Evolutionary conservation across 2,329 filamentous ascomycete genomes (phyloP).

Genomic region (Fragosphaeria purpurea): DNA sequence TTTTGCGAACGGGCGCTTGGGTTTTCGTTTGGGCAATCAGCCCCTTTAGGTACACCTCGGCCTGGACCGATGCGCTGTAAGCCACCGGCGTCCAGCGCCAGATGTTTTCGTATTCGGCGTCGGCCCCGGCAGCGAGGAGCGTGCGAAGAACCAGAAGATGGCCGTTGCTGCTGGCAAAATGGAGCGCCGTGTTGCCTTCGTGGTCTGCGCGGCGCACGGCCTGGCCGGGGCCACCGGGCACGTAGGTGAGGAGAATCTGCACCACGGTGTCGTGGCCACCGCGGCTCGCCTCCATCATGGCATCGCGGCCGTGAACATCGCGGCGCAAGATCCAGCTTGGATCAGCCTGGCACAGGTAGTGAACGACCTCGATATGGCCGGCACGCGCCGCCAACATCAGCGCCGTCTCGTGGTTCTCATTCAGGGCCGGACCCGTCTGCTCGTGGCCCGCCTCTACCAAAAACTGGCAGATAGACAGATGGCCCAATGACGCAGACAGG

Average conservation of each 20-base stretch:
- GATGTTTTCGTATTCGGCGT: conserved; percentile 60
- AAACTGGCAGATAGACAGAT: conserved; percentile 56
- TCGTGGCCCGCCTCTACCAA: conserved; percentile 71
- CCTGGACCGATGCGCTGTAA: conserved; percentile 72
- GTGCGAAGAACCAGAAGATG: conserved; percentile 69
- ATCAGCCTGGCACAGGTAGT: conserved; percentile 56
- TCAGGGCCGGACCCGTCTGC: conserved; percentile 57
- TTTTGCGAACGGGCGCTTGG: conserved; percentile 2
- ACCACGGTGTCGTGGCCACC: conserved; percentile 54
- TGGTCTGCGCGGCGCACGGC: conserved; percentile 51
- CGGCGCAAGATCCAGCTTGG: conserved; percentile 52
- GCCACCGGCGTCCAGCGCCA: conserved; percentile 77
- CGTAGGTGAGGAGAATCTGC: conserved; percentile 55
- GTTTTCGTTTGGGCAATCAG: conserved; percentile 41
- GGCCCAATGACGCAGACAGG: conserved; percentile 64
- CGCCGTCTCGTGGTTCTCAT: conserved; percentile 70
- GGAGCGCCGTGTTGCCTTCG: conserved; percentile 76
- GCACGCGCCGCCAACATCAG: conserved; percentile 65
- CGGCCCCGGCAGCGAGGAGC: conserved; percentile 67
- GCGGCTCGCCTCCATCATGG: conserved; percentile 55
- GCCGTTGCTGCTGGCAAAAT: conserved; percentile 76
- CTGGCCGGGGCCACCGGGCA: conserved; percentile 40
- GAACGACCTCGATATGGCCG: conserved; percentile 64
- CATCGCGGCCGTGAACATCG: conserved; percentile 61
- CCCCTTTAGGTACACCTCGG: conserved; percentile 74